Evolutionary conservation across 2,329 filamentous ascomycete species (phyloP).

Genomic region (Fusarium sp.): DNA sequence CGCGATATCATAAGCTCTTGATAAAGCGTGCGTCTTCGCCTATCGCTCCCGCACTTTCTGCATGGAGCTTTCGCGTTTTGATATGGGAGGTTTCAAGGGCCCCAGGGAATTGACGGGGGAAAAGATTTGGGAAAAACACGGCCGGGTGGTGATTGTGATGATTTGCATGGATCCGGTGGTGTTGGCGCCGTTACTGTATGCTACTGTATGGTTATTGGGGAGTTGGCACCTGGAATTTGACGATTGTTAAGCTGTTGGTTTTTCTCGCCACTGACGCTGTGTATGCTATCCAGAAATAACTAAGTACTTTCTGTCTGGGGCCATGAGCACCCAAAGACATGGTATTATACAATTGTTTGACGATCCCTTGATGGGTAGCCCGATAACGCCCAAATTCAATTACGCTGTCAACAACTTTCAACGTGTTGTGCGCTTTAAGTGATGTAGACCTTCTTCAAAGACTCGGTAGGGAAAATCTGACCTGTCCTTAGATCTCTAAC

Average conservation of each 20-base stretch:
- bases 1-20: slow-evolving; percentile 3
- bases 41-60: slow-evolving; percentile 11
- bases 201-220: slow-evolving; percentile 43
- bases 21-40: slow-evolving; percentile 1
- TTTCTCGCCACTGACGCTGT: not conserved
- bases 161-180: slow-evolving; percentile 29
- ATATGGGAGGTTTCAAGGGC: slow-evolving; percentile 18
- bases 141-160: slow-evolving; percentile 17
- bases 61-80: slow-evolving; percentile 22
- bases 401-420: not conserved
- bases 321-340: not conserved
- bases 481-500: slow-evolving; percentile 85
- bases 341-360: slow-evolving; percentile 11
- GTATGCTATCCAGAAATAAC: not conserved
- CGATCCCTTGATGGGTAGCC: not conserved
- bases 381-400: not conserved
- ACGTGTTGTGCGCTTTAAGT: slow-evolving; percentile 62
- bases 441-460: slow-evolving; percentile 90
- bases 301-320: not conserved
- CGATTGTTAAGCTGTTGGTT: slow-evolving; percentile 10
- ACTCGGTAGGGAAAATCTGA: slow-evolving; percentile 70
- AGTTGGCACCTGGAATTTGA: slow-evolving; percentile 38
- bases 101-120: slow-evolving; percentile 22
- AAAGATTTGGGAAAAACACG: slow-evolving; percentile 13
- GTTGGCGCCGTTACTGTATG: slow-evolving; percentile 39